A percentile compares a stretch with the other conserved stretches of the same genome.
phyloP scores from a whole-genome alignment of 352 stramenopile genomes.

The Pythium aphanidermatum region DNA sequence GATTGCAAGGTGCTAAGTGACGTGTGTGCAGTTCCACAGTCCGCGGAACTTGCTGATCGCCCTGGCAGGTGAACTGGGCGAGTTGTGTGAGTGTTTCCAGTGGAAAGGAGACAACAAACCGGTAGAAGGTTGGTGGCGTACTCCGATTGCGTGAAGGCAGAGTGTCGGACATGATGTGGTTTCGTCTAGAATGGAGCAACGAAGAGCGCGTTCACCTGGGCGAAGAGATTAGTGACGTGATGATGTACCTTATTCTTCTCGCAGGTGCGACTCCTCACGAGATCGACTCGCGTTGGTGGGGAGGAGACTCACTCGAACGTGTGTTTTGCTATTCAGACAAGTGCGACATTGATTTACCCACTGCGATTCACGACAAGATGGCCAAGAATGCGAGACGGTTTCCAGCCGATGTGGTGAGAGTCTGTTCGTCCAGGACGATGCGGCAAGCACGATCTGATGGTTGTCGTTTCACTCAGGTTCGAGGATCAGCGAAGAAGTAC shows the following conservation, averaged over 20 bases:
- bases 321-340: constrained; percentile 41
- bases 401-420: constrained; percentile 36
- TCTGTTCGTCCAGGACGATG: neutral
- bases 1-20: no score
- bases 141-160: no score
- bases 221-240: constrained; percentile 96
- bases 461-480: constrained; percentile 24
- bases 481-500: constrained; percentile 72
- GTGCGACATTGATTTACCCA: constrained; percentile 86
- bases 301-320: no score
- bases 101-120: constrained; percentile 88
- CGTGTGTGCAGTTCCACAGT: constrained; percentile 49
- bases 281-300: no score
- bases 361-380: constrained; percentile 91
- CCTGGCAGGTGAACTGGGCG: constrained; percentile 92
- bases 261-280: constrained; percentile 36
- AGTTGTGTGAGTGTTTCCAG: constrained; percentile 95
- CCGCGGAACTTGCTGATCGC: constrained; percentile 93
- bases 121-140: constrained; percentile 33
- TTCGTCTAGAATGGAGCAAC: constrained; percentile 45
- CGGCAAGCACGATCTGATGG: neutral
- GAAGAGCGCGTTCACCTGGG: constrained; percentile 89
- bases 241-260: constrained; percentile 96
- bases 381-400: constrained; percentile 86
- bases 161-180: no score